Evolutionary conservation across 2,329 filamentous ascomycete species (phyloP), one percentile per base, ranked within the genome.

Genomic region (Ceratocystiopsis sp.): DNA sequence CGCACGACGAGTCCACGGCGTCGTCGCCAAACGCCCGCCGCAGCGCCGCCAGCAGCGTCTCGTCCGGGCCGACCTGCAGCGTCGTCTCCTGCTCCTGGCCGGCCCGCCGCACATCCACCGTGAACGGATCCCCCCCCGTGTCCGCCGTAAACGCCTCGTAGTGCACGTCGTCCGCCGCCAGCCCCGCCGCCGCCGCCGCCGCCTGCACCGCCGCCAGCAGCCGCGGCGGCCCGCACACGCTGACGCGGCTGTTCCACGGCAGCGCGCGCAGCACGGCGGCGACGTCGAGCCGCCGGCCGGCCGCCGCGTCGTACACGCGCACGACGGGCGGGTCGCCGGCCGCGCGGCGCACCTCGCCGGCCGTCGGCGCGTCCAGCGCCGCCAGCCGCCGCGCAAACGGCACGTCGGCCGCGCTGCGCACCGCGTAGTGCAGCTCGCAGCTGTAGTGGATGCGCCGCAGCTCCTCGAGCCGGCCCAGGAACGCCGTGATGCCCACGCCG

Each of bases 401-500:
- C 0, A 75, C 54, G 9, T 79, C 73, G 0, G 62, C 60, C 0
- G 54, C 52, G 1, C 61, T 65, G 10, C 69, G 65, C 14, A 79
- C 68, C 0, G 69, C 74, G 47, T 75, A 78, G 57, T 80, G 75
- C 36, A 80, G 55, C 18, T 62, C 60, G 35, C 65, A 67, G 44
- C 66, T 65, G 54, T 59, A 68, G 51, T 74, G 63, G 46, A 69
- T 67, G 5, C 50, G 32, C 15, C 57, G 53, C 46, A 65, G 64
- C 1, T 29, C 42, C 40, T 67, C 57, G 3, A 73, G 52, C 19
- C 74, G 59, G 1, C 61, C 51, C 10, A 81, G 52, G 48, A 80
- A 80, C 0, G 77, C 77, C 2, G 78, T 81, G 47, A 81, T 69
- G 0, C 77, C 78, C 29, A 81, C 73, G 0, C 77, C 78, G 11